Base-by-base conservation (phyloP, 2,329 filamentous ascomycete species). In the Mariannaea elegans region DNA sequence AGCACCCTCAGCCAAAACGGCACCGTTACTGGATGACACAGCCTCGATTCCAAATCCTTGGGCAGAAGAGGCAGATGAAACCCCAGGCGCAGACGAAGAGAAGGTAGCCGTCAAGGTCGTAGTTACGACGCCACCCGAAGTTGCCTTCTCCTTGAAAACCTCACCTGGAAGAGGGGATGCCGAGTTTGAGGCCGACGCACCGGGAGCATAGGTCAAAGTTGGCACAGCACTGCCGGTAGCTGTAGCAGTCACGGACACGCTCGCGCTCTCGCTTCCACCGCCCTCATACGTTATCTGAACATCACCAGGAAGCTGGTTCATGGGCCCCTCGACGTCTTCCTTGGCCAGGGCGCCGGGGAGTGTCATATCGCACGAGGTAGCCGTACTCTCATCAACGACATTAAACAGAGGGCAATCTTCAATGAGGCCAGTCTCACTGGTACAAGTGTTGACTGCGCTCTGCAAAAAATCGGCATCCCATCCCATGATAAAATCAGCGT, bases 391-490 rank as follows among this genome's bases (percentile, higher is more conserved):
- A 51, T 76, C 76, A 73, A 94, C 87, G 55, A 96, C 80, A 51
- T 82, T 79, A 77, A 97, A 97, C 27, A 95, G 67, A 1, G 85
- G 78, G 78, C 94, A 97, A 75, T 94, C 92, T 41, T 82, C 70
- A 44, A 97, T 87, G 39, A 80, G 71, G 31, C 94, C 94, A 9
- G 86, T 88, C 0, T 71, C 72, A 75, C 87, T 90, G 50, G 89
- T 94, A 84, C 94, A 97, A 7, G 81, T 84, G 45, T 93, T 75
- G 62, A 94, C 81, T n/a, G 92, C 92, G 6, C 72, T 96, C 92
- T 47, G 83, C 92, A 72, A 95, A 87, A 73, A 92, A 92, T 32
- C 91, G 90, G 66, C 82, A 91, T 46, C 92, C 89, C 89, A 52
- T 24, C 38, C 34, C 48, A 49, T 88, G 70, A 93, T 88, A 77